phyloP scores from a whole-genome alignment of 2,329 filamentous ascomycete species.

The Plenodomus biglobosus region DNA sequence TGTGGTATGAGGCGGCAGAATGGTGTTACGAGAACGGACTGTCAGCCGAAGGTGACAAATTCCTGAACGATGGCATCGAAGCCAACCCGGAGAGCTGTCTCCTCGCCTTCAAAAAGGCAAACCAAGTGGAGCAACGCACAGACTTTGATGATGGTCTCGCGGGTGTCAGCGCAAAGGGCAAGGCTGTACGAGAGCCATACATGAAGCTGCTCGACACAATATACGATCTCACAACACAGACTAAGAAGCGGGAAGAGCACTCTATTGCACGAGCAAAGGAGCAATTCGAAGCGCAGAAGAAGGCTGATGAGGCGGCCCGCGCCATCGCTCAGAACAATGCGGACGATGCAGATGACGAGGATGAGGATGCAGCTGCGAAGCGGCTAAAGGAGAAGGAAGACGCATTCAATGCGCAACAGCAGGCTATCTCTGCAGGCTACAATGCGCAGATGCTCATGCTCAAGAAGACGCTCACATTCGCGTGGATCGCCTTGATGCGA shows the following conservation, averaged over 20 bases:
- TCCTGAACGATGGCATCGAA: conserved; percentile 77
- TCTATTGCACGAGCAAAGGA: conserved; percentile 59
- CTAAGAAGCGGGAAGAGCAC: conserved; percentile 66
- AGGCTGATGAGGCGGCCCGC: conserved; percentile 45
- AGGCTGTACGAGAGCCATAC: conserved; percentile 79
- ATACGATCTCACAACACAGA: conserved; percentile 80
- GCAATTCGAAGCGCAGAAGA: conserved; percentile 51
- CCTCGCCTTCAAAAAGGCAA: conserved; percentile 84
- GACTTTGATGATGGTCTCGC: conserved; percentile 76
- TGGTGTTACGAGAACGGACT: conserved; percentile 84
- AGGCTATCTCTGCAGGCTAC: conserved; percentile 65
- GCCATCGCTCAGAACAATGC: conserved; percentile 44
- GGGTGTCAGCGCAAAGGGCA: conserved; percentile 63
- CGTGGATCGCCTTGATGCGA: conserved; percentile 93
- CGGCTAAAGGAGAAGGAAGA: conserved; percentile 52
- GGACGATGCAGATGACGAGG: conserved; percentile 57
- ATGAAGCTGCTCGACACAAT: conserved; percentile 80
- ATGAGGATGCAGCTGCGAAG: conserved; percentile 48
- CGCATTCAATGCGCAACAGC: conserved; percentile 57
- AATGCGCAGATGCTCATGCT: conserved; percentile 73
- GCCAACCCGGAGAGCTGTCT: conserved; percentile 94
- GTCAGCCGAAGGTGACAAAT: conserved; percentile 70
- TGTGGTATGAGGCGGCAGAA: conserved; percentile 93
- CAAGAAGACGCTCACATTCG: conserved; percentile 83
- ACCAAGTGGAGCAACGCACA: conserved; percentile 79